Conservation (phyloP, 352 stramenopile species). For the Globisporangium radiosum region DNA sequence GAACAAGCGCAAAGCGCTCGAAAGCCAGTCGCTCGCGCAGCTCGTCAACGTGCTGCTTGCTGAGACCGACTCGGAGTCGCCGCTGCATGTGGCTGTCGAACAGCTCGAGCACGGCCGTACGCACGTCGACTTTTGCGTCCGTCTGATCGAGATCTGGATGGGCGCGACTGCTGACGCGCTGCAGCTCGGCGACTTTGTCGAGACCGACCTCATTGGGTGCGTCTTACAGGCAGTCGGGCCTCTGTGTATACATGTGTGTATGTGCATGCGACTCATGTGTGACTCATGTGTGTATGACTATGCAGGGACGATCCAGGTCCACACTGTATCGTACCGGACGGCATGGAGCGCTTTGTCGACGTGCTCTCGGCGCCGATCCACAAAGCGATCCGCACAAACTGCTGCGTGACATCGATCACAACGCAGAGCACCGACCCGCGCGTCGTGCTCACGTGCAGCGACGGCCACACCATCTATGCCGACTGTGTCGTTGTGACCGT, state of each 20-base stretch:
- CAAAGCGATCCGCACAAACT: conserved; percentile 25
- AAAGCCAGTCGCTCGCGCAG: conserved; percentile 18
- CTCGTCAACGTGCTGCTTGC: conserved; percentile 30
- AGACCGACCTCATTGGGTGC: conserved; percentile 47
- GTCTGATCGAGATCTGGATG: conserved; percentile 55
- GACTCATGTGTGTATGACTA: not conserved
- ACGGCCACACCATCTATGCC: conserved; percentile 19
- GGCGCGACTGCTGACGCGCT: conserved; percentile 36
- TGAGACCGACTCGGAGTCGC: conserved; percentile 5
- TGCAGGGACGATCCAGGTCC: conserved; percentile 37
- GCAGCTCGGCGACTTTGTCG: conserved; percentile 51
- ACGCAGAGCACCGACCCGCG: conserved; percentile 6
- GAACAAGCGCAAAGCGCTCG: not conserved
- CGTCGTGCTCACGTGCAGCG: conserved; percentile 26
- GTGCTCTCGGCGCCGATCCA: conserved; percentile 22
- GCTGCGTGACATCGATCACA: conserved; percentile 19
- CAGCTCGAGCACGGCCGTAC: conserved; percentile 15
- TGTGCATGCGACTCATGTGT: not conserved
- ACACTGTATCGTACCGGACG: conserved; percentile 40
- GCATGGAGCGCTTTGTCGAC: conserved; percentile 49
- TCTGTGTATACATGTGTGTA: not conserved
- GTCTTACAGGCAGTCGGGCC: not conserved
- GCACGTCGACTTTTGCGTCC: conserved; percentile 33
- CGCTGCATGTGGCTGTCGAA: conserved; percentile 5
- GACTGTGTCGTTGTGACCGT: conserved; percentile 52